phyloP scores from a whole-genome alignment of 805 yeast genomes.

The Torulaspora microellipsoides region DNA sequence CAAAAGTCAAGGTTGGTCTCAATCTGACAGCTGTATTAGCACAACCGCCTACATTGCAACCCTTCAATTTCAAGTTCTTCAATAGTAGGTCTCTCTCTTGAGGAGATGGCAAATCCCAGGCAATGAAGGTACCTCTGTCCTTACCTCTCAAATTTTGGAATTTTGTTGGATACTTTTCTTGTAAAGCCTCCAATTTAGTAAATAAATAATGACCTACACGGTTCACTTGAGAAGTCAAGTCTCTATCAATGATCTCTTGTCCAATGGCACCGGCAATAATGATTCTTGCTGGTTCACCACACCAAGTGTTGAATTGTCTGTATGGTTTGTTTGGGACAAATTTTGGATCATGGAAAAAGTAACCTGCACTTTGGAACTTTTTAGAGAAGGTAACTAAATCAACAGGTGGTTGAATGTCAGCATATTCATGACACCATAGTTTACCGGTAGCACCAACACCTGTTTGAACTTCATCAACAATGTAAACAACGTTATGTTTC shows the following conservation, averaged over 20 bases:
- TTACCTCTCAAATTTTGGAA: constrained; percentile 56
- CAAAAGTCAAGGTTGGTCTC: constrained; percentile 63
- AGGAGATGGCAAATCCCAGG: constrained; percentile 51
- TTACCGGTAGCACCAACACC: constrained; percentile 73
- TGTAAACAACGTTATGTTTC: constrained; percentile 54
- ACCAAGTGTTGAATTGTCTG: constrained; percentile 76
- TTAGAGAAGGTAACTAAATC: constrained; percentile 69
- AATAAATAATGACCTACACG: constrained; percentile 54
- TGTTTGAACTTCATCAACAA: constrained; percentile 70
- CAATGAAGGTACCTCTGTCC: constrained; percentile 59
- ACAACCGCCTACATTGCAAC: constrained; percentile 67
- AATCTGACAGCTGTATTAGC: constrained; percentile 55
- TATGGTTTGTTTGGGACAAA: constrained; percentile 58
- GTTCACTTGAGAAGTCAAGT: constrained; percentile 45
- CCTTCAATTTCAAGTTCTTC: constrained; percentile 43
- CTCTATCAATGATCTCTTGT: constrained; percentile 47
- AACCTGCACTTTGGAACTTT: constrained; percentile 71
- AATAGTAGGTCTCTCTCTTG: constrained; percentile 46
- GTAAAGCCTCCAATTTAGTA: constrained; percentile 36
- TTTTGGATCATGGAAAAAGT: constrained; percentile 55
- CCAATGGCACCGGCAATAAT: constrained; percentile 57
- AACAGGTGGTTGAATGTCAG: constrained; percentile 55
- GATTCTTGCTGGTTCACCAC: constrained; percentile 71
- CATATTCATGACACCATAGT: constrained; percentile 71
- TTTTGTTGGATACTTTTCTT: constrained; percentile 39